Base-by-base conservation (phyloP, 306 rosid species). In the Trifolium fragiferum region DNA sequence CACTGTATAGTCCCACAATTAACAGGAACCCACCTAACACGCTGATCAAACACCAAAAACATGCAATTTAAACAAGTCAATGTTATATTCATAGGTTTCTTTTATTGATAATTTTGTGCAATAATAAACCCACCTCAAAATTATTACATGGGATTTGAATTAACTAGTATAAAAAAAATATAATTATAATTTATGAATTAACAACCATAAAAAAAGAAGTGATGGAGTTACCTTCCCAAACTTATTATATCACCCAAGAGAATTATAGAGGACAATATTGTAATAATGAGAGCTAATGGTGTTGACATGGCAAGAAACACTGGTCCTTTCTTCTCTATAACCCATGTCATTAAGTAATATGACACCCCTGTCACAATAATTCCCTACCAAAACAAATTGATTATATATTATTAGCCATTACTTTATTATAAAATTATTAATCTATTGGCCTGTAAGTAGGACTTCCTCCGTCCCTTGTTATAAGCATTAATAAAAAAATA, bases 281-380 rank as follows among this genome's bases (percentile, higher is more conserved):
- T 91, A 21, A 91, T 86, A 73, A 89, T 49, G 2, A 91, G 77
- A 60, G 89, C 66, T 21, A 89, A 54, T n/a, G 97, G 97, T 1
- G 89, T 87, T 19, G 90, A 86, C 92, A 87, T 86, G 49, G 93
- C 90, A 2, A 86, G 76, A 73, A 87, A 89, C 75, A 91, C 93
- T 0, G 95, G 91, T 50, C 94, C 97, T 78, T 86, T 87, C 79
- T 86, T 89, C 82, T 86, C 95, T 60, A 91, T 80, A 0, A 87
- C 86, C 89, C 93, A 91, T 68, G 97, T 80, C 81, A 89, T 91
- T 47, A 89, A 78, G 76, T 77, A 86, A 80, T 79, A 91, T 33
- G 92, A 77, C 2, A 89, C 79, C 6, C 90, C 97, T 6, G 92
- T 84, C 40, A 89, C 97, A 61, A 89, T 83, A 19, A 89, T 44